Evolutionary conservation across 2,329 filamentous ascomycete species (phyloP).

Genomic region (Pyricularia grisea): DNA sequence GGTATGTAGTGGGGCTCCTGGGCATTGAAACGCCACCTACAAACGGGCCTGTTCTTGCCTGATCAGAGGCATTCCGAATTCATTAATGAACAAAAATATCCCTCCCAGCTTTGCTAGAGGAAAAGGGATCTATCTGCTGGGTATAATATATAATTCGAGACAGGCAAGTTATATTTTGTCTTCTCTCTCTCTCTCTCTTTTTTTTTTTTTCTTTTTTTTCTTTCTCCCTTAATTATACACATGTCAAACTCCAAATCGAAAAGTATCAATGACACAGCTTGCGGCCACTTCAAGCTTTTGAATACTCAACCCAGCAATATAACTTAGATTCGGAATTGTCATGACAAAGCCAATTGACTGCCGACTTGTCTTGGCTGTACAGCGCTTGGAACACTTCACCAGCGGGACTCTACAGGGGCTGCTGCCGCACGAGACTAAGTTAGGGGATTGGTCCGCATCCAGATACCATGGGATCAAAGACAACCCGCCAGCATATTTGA

Average conservation of each 20-base stretch:
- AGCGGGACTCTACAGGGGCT: neutral
- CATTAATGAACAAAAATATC: neutral
- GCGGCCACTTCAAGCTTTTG: neutral
- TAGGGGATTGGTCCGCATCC: neutral
- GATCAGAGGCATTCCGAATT: neutral
- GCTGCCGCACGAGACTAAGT: neutral
- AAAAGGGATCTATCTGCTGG: no score
- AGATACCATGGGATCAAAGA: neutral
- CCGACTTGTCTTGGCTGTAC: neutral
- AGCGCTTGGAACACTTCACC: neutral
- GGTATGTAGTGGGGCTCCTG: neutral
- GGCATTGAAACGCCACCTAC: neutral
- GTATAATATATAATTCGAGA: no score
- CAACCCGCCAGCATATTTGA: neutral
- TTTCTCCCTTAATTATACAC: no score
- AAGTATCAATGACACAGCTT: no score
- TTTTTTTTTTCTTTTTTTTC: no score
- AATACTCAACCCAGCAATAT: neutral
- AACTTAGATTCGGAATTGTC: neutral
- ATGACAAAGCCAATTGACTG: neutral
- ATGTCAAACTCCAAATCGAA: no score
- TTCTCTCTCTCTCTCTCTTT: no score
- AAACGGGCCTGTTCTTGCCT: neutral
- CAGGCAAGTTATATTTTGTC: no score
- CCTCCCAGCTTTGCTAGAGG: no score